These are phyloP conservation scores for Gigaspora rosea DNA, from an alignment of 192 early-diverging fungal genomes.

Conservation along the genomic window DNA sequence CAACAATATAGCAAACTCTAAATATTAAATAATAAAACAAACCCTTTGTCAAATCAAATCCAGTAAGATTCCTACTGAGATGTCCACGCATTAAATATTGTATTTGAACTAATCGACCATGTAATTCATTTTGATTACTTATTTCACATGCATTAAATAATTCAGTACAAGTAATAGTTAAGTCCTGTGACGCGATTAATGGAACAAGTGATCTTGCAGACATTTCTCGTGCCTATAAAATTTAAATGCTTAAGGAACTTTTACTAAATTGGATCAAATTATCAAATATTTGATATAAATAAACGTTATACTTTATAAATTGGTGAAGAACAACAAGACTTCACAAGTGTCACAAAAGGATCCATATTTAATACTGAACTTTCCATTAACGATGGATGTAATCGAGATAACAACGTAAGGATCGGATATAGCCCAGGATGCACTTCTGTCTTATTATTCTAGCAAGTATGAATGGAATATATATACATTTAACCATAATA, in stretches of 20 bases:
- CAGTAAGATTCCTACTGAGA: conserved; percentile 46
- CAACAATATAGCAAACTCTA: not conserved
- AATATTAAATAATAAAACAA: not conserved
- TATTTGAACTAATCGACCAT: conserved; percentile 75
- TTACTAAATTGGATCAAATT: not conserved
- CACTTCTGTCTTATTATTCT: conserved; percentile 49
- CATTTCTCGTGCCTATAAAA: conserved; percentile 81
- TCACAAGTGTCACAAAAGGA: conserved; percentile 54
- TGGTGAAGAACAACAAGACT: conserved; percentile 54
- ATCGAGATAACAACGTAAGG: conserved; percentile 79
- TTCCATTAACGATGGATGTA: conserved; percentile 67
- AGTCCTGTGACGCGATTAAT: conserved; percentile 64
- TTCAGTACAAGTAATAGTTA: conserved; percentile 53
- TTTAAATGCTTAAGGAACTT: conserved; percentile 28
- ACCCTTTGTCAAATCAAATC: conserved; percentile 41
- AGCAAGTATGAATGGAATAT: no score
- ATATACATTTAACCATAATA: no score
- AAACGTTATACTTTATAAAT: conserved; percentile 50
- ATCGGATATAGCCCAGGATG: conserved; percentile 92
- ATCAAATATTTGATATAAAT: not conserved
- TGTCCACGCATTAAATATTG: conserved; percentile 71
- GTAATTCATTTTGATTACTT: conserved; percentile 66
- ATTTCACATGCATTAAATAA: conserved; percentile 49
- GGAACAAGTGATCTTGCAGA: conserved; percentile 79
- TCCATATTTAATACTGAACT: conserved; percentile 41